Base-by-base conservation (phyloP, 2,329 filamentous ascomycete genomes). In the Pseudogymnoascus sp. region DNA sequence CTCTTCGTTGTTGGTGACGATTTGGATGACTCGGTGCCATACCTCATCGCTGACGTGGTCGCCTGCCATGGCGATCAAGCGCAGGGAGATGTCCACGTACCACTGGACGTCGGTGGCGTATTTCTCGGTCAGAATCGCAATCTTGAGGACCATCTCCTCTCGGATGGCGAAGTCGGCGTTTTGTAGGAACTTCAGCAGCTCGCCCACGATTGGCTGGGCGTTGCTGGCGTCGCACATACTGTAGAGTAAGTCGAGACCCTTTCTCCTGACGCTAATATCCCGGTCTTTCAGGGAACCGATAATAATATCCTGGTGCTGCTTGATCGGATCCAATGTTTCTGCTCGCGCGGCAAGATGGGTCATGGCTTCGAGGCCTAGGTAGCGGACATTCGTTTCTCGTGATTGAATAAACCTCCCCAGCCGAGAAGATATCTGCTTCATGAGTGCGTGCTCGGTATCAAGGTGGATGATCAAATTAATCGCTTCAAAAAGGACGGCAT, bases 221-320 rank as follows among this genome's bases (percentile, higher is more conserved):
- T 99, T 99, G n/a, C 88, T 88, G 35, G 90, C 85, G 76, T 99
- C 95, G 75, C 96, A 99, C 95, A 99, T 99, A 85, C 95, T 99
- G 83, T 99, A 99, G 35, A 99, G 83, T 63, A 99, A 79, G 76
- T 99, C 96, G 59, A 99, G 82, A 64, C 93, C 95, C 77, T 99
- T 97, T 69, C 95, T 86, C 65, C 96, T 87, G 53, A 99, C 95
- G 73, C 93, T 97, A 71, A 99, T 99, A 75, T 99, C 95, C 64
- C 95, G 85, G 74, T 99, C 95, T 73, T 95, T 91, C 47, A 99
- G 80, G 0, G 95, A 97, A 33, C 92, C 91, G 50, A 99, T 85
- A 70, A 99, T 99, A 65, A 97, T 93, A 66, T 90, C 90, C 73
- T 99, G 95, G 74, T 99, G 95, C 74, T 96, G 93, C 77, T 99